Evolutionary conservation across 2,329 filamentous ascomycete species (phyloP).

Genomic region (Ophiostoma tasmaniense): DNA sequence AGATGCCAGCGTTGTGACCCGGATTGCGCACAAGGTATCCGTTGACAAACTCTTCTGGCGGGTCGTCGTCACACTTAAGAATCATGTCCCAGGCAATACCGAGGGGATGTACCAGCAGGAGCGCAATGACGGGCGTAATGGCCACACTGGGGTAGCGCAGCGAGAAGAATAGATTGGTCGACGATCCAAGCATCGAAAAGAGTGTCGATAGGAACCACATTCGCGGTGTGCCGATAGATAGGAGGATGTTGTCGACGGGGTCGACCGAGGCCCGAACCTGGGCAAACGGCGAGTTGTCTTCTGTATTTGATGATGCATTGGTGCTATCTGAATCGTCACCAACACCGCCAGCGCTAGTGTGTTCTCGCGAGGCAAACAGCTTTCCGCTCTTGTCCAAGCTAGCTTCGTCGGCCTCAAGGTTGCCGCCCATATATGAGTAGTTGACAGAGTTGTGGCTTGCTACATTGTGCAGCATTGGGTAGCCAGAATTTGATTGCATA

Average conservation of each 20-base stretch:
- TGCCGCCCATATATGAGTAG: not conserved
- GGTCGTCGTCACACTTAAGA: conserved; percentile 55
- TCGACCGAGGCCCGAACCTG: conserved; percentile 74
- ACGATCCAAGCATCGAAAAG: conserved; percentile 73
- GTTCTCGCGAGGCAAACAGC: conserved; percentile 13
- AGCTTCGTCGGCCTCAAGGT: not conserved
- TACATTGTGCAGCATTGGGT: conserved; percentile 9
- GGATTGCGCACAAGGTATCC: conserved; percentile 27
- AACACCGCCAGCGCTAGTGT: conserved; percentile 27
- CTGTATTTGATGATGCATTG: conserved; percentile 35
- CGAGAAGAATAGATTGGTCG: conserved; percentile 82
- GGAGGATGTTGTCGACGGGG: conserved; percentile 61
- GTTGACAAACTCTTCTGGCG: conserved; percentile 40
- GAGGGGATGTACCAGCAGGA: conserved; percentile 75
- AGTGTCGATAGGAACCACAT: conserved; percentile 79
- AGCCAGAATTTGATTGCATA: conserved; percentile 29
- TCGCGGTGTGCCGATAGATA: conserved; percentile 81
- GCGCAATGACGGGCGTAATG: conserved; percentile 80
- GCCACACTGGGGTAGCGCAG: conserved; percentile 83
- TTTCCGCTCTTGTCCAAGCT: conserved; percentile 1
- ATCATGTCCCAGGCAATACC: conserved; percentile 70
- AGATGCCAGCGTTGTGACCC: conserved; percentile 22
- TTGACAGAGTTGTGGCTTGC: conserved; percentile 5
- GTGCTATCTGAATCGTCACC: conserved; percentile 32
- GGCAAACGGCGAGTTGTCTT: conserved; percentile 66